Base-by-base conservation (phyloP, 345 rosid species). In the Noccaea caerulescens region DNA sequence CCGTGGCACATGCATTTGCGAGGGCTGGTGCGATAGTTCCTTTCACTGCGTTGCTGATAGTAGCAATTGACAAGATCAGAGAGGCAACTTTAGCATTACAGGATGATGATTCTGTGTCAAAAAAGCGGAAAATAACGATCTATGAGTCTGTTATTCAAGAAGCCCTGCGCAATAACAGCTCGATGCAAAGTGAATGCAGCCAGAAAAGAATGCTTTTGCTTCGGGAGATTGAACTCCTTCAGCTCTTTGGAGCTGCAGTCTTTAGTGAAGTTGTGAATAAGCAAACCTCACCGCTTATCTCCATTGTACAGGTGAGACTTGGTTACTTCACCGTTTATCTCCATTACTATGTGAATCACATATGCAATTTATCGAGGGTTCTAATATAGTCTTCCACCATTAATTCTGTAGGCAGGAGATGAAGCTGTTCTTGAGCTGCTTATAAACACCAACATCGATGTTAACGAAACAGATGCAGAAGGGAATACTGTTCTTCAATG, bases 401-500 rank as follows among this genome's bases (percentile, higher is more conserved):
- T 23, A 20, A 72, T 60, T 25, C 3, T 62, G 34, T 76, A 91
- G 97, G 91, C 84, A 18, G 88, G 87, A 79, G 96, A 91, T 72
- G 93, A 86, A 84, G 84, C 80, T 45, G 76, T 91, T 8, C 66
- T 87, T 63, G 81, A 87, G 71, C 77, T 89, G 75, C 87, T 89
- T 71, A 61, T 91, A 68, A 84, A 87, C 82, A 80, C 84, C 23
- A 74, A 79, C 76, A 71, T 76, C 6, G 83, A 86, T 62, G 70
- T 87, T 30, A 86, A 86, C 47, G 96, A 82, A 51, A 81, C 71
- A 33, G 91, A 91, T 80, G 78, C 84, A 64, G 88, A 89, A 30
- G 96, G 90, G 41, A 86, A 87, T 76, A 61, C 93, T 75, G 88
- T 90, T 20, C 88, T 91, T 69, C 96, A 85, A 62, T 91, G 91